A percentile compares a stretch with the other conserved stretches of the same genome.
phyloP scores from a whole-genome alignment of 2,329 filamentous ascomycete genomes.

The Achaetomium macrosporum region DNA sequence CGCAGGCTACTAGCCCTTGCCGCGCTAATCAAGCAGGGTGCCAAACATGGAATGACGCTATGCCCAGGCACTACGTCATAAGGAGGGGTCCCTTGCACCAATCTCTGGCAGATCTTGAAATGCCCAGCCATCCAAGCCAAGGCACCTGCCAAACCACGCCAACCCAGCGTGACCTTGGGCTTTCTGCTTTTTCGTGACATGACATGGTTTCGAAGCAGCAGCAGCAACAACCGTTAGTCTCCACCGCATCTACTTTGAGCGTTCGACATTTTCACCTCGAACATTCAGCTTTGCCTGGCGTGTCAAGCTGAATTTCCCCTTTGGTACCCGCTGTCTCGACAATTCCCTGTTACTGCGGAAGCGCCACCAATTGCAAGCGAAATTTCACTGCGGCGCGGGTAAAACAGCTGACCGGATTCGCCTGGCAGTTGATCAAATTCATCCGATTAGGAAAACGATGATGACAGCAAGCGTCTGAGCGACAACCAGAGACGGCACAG shows the following conservation, averaged over 20 bases:
- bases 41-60: too few species aligned
- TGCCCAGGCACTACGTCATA: too few species aligned
- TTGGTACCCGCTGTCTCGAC: neutral
- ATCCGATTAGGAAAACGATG: constrained; percentile 25
- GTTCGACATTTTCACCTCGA: neutral
- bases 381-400: neutral
- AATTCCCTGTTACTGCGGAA: neutral
- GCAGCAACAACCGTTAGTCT: neutral
- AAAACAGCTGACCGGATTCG: constrained; percentile 5
- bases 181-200: neutral
- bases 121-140: neutral
- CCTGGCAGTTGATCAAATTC: neutral
- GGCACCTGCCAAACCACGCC: constrained; percentile 7
- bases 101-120: constrained; percentile 2
- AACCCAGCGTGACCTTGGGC: constrained; percentile 5
- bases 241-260: neutral
- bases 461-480: constrained; percentile 25
- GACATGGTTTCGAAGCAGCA: neutral
- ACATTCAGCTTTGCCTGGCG: too few species aligned
- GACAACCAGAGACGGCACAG: constrained; percentile 10
- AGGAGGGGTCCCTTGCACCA: constrained; percentile 2
- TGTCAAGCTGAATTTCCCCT: too few species aligned
- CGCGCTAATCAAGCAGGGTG: too few species aligned
- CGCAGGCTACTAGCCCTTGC: too few species aligned
- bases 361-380: neutral